phyloP scores from a whole-genome alignment of 2,329 filamentous ascomycete species.

The Lasiodiplodia gonubiensis region DNA sequence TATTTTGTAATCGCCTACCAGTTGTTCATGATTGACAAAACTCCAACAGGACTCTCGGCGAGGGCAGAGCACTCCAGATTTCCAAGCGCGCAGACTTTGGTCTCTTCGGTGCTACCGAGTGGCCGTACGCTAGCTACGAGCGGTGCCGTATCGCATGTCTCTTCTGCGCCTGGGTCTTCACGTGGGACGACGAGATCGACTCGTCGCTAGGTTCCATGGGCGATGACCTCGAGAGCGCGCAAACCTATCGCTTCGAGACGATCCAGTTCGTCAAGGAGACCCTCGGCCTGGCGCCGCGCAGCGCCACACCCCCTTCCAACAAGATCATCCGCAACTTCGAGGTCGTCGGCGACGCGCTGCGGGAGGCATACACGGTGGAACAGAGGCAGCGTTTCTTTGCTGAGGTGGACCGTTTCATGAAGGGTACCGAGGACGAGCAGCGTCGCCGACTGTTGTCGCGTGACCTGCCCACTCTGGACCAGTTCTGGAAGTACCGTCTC shows the following conservation, averaged over 20 bases:
- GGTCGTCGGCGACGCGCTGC: conserved; percentile 5
- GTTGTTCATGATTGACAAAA: no score
- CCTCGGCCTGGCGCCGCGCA: conserved; percentile 1
- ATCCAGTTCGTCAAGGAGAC: conserved; percentile 20
- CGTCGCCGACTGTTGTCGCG: not conserved
- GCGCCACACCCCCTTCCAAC: not conserved
- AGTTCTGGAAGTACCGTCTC: conserved; percentile 22
- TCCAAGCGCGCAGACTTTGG: conserved; percentile 23
- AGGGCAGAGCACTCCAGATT: conserved; percentile 3
- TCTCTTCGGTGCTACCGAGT: conserved; percentile 18
- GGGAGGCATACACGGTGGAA: not conserved
- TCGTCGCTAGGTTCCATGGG: conserved; percentile 15
- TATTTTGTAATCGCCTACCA: no score
- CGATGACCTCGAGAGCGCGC: conserved; percentile 18
- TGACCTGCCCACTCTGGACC: conserved; percentile 1
- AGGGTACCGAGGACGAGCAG: conserved; percentile 21
- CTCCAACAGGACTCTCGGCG: conserved; percentile 5
- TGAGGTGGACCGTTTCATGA: conserved; percentile 17
- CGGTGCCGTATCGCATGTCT: conserved; percentile 16
- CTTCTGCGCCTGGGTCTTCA: conserved; percentile 23
- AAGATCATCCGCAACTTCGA: conserved; percentile 25
- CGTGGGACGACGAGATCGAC: conserved; percentile 24
- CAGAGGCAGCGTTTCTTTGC: conserved; percentile 9
- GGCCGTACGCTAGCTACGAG: conserved; percentile 20
- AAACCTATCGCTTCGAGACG: conserved; percentile 18